Base-by-base conservation (phyloP, 139 green algal species). In the Volvox africanus region DNA sequence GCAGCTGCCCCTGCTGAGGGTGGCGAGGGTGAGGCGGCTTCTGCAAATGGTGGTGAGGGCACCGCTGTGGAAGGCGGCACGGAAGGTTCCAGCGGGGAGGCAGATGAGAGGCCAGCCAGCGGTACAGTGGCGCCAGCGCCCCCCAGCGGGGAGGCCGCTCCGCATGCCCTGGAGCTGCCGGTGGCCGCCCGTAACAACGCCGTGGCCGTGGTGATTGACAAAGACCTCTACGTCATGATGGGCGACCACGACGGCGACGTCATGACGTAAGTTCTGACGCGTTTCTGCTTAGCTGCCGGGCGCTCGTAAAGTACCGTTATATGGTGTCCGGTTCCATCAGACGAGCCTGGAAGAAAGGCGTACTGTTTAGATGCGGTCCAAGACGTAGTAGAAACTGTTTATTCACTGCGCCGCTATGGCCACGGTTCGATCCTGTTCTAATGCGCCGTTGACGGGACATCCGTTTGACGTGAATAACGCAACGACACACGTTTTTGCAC, bases 241-340 rank as follows among this genome's bases (percentile, higher is more conserved):
- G 96, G 96, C 30, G 96, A 97, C 71, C 91, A 92, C 68, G 91
- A 93, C 28, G 94, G 94, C 13, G 94, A 95, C 73, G 69, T 95
- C 28, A 35, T 96, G 18, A 73, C 73, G 86, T 90, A 35, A 84
- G 86, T 77, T 35, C 65, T 73, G 5, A 2, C 65, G 44, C 44
- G 9, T 55, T n/a, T 55, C 44, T 55, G 44, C 44, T 55, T 55
- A 55, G 44, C 44, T 55, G 44, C 44, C 44, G 44, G 5, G 9
- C 9, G 44, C 9, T 9, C 5, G 44, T 55, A 55, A 55, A 55
- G 9, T 55, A 55, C 44, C 44, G 44, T 55, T 55, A 5, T 55
- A 9, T 55, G 9, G 5, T 14, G 44, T 55, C 44, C 44, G 44
- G 44, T 55, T 9, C 5, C 9, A 55, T 55, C 44, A 55, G 44